phyloP scores from a whole-genome alignment of 2,329 filamentous ascomycete genomes.

The Metarhizium sp. region DNA sequence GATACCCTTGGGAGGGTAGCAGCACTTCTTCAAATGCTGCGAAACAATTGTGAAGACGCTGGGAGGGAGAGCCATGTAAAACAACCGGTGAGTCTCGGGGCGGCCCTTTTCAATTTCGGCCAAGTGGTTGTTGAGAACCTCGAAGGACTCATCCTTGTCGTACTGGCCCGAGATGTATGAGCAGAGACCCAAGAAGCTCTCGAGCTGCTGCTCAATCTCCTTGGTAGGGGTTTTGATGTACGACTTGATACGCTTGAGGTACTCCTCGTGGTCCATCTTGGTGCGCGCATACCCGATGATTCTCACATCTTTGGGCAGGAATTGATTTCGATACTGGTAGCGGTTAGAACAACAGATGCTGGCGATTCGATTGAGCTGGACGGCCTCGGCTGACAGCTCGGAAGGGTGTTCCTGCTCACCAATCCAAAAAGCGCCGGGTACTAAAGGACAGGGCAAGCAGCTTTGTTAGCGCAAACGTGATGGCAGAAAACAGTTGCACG shows the following conservation, averaged over 20 bases:
- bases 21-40: slow-evolving; percentile 93
- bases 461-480: slow-evolving; percentile 12
- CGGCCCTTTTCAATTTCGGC: slow-evolving; percentile 74
- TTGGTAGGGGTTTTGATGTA: slow-evolving; percentile 99
- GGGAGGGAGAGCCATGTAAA: slow-evolving; percentile 98
- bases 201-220: slow-evolving; percentile 90
- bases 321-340: slow-evolving; percentile 88
- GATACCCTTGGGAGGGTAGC: slow-evolving; percentile 86
- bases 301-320: slow-evolving; percentile 90
- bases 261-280: slow-evolving; percentile 98
- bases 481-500: slow-evolving; percentile 2
- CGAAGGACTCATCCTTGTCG: slow-evolving; percentile 91
- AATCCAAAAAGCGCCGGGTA: slow-evolving; percentile 96
- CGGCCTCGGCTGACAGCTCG: neutral
- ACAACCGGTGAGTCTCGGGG: slow-evolving; percentile 80
- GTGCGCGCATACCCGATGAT: slow-evolving; percentile 98
- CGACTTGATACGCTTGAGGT: slow-evolving; percentile 85
- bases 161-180: slow-evolving; percentile 96
- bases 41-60: slow-evolving; percentile 98
- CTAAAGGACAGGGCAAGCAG: slow-evolving; percentile 31
- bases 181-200: slow-evolving; percentile 81
- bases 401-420: slow-evolving; percentile 44
- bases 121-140: slow-evolving; percentile 75
- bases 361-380: neutral
- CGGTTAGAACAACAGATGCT: neutral